phyloP scores from a whole-genome alignment of 2,329 filamentous ascomycete species.

The Amesomyces nigricolor region DNA sequence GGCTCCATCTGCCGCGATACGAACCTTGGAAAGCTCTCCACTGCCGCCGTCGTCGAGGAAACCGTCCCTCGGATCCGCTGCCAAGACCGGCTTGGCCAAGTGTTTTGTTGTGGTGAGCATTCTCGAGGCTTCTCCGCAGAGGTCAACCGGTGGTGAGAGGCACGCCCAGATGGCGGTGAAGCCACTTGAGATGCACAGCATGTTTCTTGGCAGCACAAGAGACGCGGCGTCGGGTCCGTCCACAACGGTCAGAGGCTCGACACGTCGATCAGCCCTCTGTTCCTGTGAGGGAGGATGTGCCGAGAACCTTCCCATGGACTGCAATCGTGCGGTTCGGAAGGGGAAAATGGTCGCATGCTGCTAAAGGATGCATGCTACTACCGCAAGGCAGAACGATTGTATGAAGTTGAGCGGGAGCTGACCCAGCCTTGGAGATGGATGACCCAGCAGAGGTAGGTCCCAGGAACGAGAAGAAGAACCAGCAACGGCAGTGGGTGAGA shows the following conservation, averaged over 20 bases:
- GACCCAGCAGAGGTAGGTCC: background rate
- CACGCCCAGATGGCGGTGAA: conserved; percentile 13
- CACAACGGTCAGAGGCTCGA: conserved; percentile 1
- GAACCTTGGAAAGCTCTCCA: conserved; percentile 12
- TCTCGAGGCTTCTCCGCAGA: background rate
- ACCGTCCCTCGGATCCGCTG: background rate
- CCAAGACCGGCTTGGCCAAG: conserved; percentile 8
- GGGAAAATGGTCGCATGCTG: conserved; percentile 11
- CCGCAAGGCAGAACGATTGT: conserved; percentile 4
- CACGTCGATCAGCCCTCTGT: conserved; percentile 3
- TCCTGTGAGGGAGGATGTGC: background rate
- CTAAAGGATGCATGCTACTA: conserved; percentile 1
- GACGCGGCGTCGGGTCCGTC: background rate
- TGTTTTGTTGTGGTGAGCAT: background rate
- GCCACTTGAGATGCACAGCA: conserved; percentile 4
- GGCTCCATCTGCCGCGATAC: conserved; percentile 11
- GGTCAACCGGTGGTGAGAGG: background rate
- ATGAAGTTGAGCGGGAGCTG: background rate
- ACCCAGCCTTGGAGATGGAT: background rate
- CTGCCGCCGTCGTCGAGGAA: conserved; percentile 7
- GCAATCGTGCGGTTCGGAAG: background rate
- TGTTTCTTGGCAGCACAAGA: conserved; percentile 9
- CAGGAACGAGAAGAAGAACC: background rate
- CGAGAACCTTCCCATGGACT: background rate
- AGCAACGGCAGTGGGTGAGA: background rate